Percentiles rank a stretch among this genome's conserved stretches.
These are phyloP conservation scores for Globisporangium acanthophoron DNA, from an alignment of 352 stramenopile genomes.

Conservation along the genomic window DNA sequence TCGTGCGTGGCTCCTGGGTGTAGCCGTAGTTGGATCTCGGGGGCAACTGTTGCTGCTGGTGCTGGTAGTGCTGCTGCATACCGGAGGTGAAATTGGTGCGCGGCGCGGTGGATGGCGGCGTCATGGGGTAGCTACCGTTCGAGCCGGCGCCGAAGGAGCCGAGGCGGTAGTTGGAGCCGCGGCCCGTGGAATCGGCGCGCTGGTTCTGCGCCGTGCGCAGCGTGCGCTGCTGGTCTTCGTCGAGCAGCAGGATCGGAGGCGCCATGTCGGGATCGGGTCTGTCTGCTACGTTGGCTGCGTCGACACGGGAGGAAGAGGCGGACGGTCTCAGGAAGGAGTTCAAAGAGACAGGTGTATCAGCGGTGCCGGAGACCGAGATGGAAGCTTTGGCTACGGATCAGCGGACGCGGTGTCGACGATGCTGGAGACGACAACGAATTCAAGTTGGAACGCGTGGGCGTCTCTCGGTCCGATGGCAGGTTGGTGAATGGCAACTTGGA, in stretches of 20 bases:
- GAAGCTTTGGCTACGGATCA: too few species aligned
- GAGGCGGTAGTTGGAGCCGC: conserved; percentile 1
- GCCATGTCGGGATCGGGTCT: not conserved
- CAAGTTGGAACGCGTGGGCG: too few species aligned
- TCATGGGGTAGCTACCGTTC: conserved; percentile 11
- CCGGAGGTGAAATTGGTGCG: conserved; percentile 31
- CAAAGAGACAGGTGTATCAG: too few species aligned
- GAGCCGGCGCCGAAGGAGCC: conserved; percentile 8
- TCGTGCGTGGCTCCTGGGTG: conserved; percentile 1
- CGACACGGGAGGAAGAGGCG: not conserved
- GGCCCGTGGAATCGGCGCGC: conserved; percentile 12
- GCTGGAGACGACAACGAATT: too few species aligned
- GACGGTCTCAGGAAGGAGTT: too few species aligned
- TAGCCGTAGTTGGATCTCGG: not conserved
- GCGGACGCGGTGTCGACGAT: too few species aligned
- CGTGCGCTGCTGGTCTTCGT: conserved; percentile 51
- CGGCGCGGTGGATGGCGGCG: conserved; percentile 8
- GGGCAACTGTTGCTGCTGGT: not conserved
- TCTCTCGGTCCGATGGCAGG: too few species aligned
- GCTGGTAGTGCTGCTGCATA: not conserved
- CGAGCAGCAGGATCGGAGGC: conserved; percentile 32
- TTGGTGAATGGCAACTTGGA: too few species aligned
- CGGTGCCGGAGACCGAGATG: too few species aligned
- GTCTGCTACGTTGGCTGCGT: too few species aligned
- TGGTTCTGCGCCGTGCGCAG: conserved; percentile 14